A percentile compares a stretch with the other conserved stretches of the same genome.
Evolutionary conservation across 2,329 filamentous ascomycete species (phyloP).

Genomic region (Cladosporium oxysporum): DNA sequence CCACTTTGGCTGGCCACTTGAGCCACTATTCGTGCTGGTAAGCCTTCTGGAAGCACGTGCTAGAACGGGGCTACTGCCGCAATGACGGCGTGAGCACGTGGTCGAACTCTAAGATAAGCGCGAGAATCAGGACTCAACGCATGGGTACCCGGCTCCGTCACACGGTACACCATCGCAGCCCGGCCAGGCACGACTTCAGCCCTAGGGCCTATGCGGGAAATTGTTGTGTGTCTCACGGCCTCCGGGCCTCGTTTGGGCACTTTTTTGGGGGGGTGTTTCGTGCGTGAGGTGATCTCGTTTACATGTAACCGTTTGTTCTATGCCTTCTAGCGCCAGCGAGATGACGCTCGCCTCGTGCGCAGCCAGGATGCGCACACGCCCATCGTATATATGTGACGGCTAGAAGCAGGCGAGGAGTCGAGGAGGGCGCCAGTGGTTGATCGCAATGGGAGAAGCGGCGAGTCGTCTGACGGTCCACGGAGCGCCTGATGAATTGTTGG

Average conservation of each 20-base stretch:
- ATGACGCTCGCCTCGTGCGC: slow-evolving; percentile 9
- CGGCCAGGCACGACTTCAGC: slow-evolving; percentile 16
- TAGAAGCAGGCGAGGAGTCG: slow-evolving; percentile 4
- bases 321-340: slow-evolving; percentile 13
- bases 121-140: slow-evolving; percentile 3
- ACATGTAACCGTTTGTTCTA: not conserved
- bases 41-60: slow-evolving; percentile 18
- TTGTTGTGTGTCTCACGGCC: slow-evolving; percentile 12
- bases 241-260: not conserved
- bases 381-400: slow-evolving; percentile 4
- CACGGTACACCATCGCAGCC: slow-evolving; percentile 8
- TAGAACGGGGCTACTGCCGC: slow-evolving; percentile 7
- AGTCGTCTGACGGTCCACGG: not conserved
- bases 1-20: not conserved
- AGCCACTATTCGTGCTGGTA: not conserved
- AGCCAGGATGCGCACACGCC: not conserved
- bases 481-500: not conserved
- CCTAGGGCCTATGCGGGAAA: slow-evolving; percentile 15
- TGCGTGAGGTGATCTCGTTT: slow-evolving; percentile 7
- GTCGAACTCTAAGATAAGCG: slow-evolving; percentile 7
- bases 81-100: slow-evolving; percentile 18
- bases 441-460: not conserved
- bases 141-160: slow-evolving; percentile 11
- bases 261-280: not conserved
- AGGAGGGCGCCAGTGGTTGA: not conserved